phyloP scores from a whole-genome alignment of 2,329 filamentous ascomycete genomes.

The Calonectria hongkongensis region DNA sequence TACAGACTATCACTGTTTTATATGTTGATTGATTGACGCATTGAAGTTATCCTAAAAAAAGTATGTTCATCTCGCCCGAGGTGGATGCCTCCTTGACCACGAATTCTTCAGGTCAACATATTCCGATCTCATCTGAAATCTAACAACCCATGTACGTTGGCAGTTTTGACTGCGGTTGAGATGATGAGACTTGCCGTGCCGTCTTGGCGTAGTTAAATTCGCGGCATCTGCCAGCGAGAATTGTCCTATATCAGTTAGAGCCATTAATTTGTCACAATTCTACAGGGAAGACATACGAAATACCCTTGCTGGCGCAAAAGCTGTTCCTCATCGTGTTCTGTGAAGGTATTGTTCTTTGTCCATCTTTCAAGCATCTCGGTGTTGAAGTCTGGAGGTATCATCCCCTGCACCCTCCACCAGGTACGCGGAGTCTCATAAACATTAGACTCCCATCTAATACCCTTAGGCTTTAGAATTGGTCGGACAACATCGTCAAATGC shows the following conservation, averaged over 20 bases:
- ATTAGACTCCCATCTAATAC: constrained; percentile 1
- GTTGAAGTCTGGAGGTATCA: background rate
- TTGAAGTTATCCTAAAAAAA: too few relatives aligned
- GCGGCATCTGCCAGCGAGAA: background rate
- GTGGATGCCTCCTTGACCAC: too few relatives aligned
- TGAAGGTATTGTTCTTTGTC: background rate
- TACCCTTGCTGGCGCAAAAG: constrained; percentile 1
- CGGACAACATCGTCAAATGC: constrained; percentile 10
- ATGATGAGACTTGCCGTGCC: too few relatives aligned
- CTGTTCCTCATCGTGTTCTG: background rate
- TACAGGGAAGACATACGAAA: background rate
- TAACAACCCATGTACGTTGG: too few relatives aligned
- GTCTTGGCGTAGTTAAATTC: background rate
- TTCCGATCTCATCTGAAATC: too few relatives aligned
- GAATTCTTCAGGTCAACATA: too few relatives aligned
- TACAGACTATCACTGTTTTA: background rate
- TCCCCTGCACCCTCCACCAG: background rate
- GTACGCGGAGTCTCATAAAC: constrained; percentile 1
- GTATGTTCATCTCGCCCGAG: too few relatives aligned
- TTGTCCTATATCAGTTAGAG: background rate
- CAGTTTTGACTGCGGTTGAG: too few relatives aligned
- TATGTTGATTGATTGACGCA: too few relatives aligned
- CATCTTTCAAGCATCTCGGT: background rate
- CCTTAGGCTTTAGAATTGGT: background rate
- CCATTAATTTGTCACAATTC: too few relatives aligned